Percentiles rank a stretch among this genome's conserved stretches.
Evolutionary conservation across 2,329 filamentous ascomycete species (phyloP).

Genomic region (Claviceps lovelessii): DNA sequence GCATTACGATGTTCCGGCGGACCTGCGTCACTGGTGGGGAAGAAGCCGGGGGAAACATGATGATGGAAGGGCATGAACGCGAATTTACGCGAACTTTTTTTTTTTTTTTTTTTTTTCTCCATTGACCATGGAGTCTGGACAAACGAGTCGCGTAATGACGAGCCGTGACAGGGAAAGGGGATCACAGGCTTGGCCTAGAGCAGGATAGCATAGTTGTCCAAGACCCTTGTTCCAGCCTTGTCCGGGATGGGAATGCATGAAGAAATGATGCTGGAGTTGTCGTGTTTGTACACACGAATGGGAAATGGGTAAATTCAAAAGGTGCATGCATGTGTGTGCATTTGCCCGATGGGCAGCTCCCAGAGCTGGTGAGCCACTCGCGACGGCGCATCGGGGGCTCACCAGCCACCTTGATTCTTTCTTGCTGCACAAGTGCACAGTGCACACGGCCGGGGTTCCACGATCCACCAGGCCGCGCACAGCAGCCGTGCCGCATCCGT

Average conservation of each 20-base stretch:
- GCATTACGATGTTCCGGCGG: neutral
- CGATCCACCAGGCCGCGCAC: neutral
- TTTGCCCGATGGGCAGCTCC: neutral
- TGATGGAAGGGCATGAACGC: neutral
- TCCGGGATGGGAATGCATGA: neutral
- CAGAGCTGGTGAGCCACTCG: neutral
- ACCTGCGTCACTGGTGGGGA: neutral
- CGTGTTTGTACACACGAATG: neutral
- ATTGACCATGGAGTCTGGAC: neutral
- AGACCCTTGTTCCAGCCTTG: neutral
- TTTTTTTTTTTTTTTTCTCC: too few species aligned
- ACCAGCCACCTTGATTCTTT: conserved; percentile 20
- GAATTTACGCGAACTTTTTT: neutral
- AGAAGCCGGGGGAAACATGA: neutral
- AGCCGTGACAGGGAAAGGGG: neutral
- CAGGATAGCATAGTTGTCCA: neutral
- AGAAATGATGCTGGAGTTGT: neutral
- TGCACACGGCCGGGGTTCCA: neutral
- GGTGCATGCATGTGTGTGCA: too few species aligned
- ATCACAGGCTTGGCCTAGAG: neutral
- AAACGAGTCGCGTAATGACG: neutral
- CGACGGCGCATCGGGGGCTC: neutral
- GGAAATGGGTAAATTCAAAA: neutral
- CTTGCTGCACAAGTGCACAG: neutral
- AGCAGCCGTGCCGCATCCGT: neutral